Evolutionary conservation across 441 rosid species (phyloP).

Genomic region (Isatis lusitanica): DNA sequence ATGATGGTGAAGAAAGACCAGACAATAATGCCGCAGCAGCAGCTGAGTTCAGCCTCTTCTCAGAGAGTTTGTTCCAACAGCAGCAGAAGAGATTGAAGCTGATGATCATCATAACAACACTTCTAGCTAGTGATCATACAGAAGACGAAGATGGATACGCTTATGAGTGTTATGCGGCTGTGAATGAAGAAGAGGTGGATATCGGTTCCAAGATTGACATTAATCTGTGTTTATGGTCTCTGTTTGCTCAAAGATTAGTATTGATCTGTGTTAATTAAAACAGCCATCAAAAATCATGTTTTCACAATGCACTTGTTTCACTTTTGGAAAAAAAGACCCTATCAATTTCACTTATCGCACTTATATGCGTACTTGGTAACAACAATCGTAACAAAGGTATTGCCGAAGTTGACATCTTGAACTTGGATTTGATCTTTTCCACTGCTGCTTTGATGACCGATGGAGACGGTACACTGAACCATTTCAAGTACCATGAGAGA

Average conservation of each 20-base stretch:
- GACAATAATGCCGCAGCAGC: too few relatives aligned
- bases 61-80: conserved; percentile 68
- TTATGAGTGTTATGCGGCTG: too few relatives aligned
- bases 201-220: too few relatives aligned
- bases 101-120: conserved; percentile 47
- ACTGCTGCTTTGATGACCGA: conserved; percentile 48
- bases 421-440: conserved; percentile 55
- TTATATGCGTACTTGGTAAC: conserved; percentile 64
- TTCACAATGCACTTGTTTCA: conserved; percentile 24
- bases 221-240: not conserved
- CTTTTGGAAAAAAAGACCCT: conserved; percentile 38
- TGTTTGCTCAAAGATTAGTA: not conserved
- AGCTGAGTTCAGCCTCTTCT: conserved; percentile 51
- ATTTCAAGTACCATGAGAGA: conserved; percentile 86
- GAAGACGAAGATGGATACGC: conserved; percentile 26
- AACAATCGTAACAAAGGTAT: conserved; percentile 64
- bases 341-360: conserved; percentile 57
- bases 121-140: conserved; percentile 30
- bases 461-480: conserved; percentile 74
- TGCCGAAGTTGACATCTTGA: conserved; percentile 43
- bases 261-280: not conserved
- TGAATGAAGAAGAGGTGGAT: too few relatives aligned
- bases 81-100: conserved; percentile 71
- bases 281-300: not conserved
- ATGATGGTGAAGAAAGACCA: too few relatives aligned